Evolutionary conservation across 768 basidiomycete species (phyloP), one percentile per base, ranked within the genome.

Genomic region (Pulveroboletus sp.): DNA sequence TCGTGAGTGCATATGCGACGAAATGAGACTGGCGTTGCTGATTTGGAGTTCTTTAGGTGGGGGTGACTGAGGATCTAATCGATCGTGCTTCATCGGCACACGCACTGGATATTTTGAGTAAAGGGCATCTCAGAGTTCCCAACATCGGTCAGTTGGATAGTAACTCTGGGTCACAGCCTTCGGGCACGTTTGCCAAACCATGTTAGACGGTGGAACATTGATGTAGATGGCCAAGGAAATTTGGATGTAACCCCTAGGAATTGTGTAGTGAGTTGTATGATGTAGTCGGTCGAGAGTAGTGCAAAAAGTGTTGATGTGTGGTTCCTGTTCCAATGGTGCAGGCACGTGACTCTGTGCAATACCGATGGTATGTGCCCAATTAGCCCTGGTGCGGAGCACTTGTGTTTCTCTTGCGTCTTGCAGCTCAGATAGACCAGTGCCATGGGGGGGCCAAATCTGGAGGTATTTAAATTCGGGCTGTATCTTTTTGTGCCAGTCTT

Each of bases 381-480:
- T 6, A 6, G 27, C 1, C 6, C 8, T 28, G 27, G 27, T 6
- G 8, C 15, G 5, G 18, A 10, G 18, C 11, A 24, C 21, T 67
- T 71, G 28, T 70, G 65, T 0, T 71, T 82, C n/a, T 79, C 86
- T 1, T 85, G 85, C 63, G 72, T 21, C 21, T 2, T 21, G 88
- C 24, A 33, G 11, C 31, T 39, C 49, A 30, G 26, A 41, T 31
- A 40, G 33, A 46, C 53, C 81, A 83, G 15, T 39, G 30, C 39
- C 70, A 79, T 88, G 86, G 86, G 76, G 3, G 83, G 87, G 10
- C 82, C 88, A 32, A 89, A 87, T 65, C 82, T 93, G 47, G 91
- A 93, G 68, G 78, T 93, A 15, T 90, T 93, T 83, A 93, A 92
- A 71, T 93, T 93, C 59, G 81, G 81, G 4, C 69, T 91, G 15